Evolutionary conservation across 2,329 filamentous ascomycete species (phyloP), one percentile per base, ranked within the genome.

Genomic region (Pseudogymnoascus sp.): DNA sequence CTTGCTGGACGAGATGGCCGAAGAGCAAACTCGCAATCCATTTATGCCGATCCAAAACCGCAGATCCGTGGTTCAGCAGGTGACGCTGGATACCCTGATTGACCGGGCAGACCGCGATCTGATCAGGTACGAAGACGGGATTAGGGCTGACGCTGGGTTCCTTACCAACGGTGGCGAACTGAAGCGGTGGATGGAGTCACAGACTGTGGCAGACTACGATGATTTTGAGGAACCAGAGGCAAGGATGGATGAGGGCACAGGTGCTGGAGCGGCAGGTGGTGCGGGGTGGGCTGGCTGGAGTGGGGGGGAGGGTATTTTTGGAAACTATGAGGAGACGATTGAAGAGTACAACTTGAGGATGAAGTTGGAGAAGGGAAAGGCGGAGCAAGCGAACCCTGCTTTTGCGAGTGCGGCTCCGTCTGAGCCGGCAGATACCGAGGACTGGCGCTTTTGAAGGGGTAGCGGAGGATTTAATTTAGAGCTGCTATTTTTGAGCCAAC

Each of bases 121-220:
- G 3, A 15, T 62, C 17, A 36, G 40, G 5, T 62, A 64, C 10
- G 60, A 42, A 38, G 57, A 64, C 21, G 67, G 66, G 3, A 50
- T 70, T 0, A 63, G 70, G 40, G 68, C 68, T 0, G 69, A 71
- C 67, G 65, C 65, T 8, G 53, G 61, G 62, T 69, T 71, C 35
- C 31, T 69, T 8, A 65, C 64, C 1, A 44, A 15, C 11, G 28
- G 17, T 0, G 67, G 69, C 0, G 69, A 69, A 47, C 60, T 69
- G 50, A 61, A 64, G 62, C 33, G 33, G 5, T 59, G 65, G 26
- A 62, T 69, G 59, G 7, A 36, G 11, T 57, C 47, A 1, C n/a
- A 17, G 26, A 8, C 26, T 7, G 26, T 31, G 1, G 2, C 26
- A 9, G 47, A 13, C 2, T 3, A 10, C 0, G 4, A 57, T 17